phyloP scores from a whole-genome alignment of 768 basidiomycete genomes.

The Tremella mesenterica region DNA sequence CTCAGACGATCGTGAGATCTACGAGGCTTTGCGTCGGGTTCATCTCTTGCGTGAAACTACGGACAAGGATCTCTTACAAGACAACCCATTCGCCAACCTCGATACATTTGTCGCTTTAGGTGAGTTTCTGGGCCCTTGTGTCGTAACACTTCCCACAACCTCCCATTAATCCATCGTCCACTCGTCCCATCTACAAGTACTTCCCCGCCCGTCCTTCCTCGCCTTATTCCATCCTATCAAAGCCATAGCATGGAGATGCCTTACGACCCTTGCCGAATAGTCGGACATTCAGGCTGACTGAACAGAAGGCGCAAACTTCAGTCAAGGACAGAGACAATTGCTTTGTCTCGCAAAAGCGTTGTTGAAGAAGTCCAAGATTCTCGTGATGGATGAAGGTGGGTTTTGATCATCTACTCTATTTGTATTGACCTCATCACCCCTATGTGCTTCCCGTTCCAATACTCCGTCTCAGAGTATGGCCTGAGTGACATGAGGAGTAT shows the following conservation, averaged over 20 bases:
- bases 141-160: no score
- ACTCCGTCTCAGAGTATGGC: no score
- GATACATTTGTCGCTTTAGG: constrained; percentile 38
- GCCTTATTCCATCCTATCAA: neutral
- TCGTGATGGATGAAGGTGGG: constrained; percentile 44
- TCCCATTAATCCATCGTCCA: no score
- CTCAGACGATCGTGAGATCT: constrained; percentile 37
- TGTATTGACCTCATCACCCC: no score
- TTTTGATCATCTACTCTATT: no score
- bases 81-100: constrained; percentile 34
- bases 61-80: constrained; percentile 5
- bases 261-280: no score
- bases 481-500: neutral
- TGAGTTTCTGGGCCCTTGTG: no score
- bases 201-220: no score
- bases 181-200: no score
- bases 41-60: constrained; percentile 26
- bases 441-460: no score
- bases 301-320: constrained; percentile 37
- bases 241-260: constrained; percentile 4
- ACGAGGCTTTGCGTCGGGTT: constrained; percentile 35
- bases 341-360: constrained; percentile 41
- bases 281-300: no score
- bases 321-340: constrained; percentile 42
- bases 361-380: constrained; percentile 34